Evolutionary conservation across 2,329 filamentous ascomycete genomes (phyloP), one percentile per base, ranked within the genome.

Genomic region (Scolecobasidium constrictum): DNA sequence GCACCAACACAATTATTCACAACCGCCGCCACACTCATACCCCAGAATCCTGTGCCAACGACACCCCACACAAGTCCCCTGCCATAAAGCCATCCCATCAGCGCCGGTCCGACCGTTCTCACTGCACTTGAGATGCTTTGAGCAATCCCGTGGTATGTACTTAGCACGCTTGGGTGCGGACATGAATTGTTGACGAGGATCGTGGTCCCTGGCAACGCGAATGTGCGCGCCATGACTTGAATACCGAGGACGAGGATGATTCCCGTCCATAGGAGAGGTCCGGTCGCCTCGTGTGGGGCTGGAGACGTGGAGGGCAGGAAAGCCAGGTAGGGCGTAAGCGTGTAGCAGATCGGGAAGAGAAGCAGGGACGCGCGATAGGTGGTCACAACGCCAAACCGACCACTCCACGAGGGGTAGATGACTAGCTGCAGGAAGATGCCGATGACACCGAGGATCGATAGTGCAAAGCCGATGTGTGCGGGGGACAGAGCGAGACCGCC

Each of bases 81-180:
- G 0, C 78, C 78, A 49, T 80, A 82, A 1, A 78, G 51, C 51
- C 69, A 73, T 0, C 77, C 76, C n/a, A 75, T 71, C 12, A 78
- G 40, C 9, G 79, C 61, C 0, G 78, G 78, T 0, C 77, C 78
- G 9, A 81, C 50, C 0, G 78, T 81, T 13, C 76, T 60, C 2
- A 73, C 72, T 0, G 73, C 65, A 48, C 72, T 77, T 40, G 69
- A 73, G 0, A 74, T 71, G 38, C 70, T 78, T 59, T 81, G 77
- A 0, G 70, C 73, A 4, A 77, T 59, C 0, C 74, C 74, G 49
- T 78, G 73, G 1, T 78, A 61, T 0, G 72, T 77, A 0, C 73
- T 73, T 1, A 78, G 54, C 1, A 77, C 66, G 15, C 59, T 66
- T 0, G 70, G 66, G 49, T 76, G 68, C 1, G 77, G 74, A 28